phyloP scores from a whole-genome alignment of 2,329 filamentous ascomycete species.

The Microcyclospora tardicrescens region DNA sequence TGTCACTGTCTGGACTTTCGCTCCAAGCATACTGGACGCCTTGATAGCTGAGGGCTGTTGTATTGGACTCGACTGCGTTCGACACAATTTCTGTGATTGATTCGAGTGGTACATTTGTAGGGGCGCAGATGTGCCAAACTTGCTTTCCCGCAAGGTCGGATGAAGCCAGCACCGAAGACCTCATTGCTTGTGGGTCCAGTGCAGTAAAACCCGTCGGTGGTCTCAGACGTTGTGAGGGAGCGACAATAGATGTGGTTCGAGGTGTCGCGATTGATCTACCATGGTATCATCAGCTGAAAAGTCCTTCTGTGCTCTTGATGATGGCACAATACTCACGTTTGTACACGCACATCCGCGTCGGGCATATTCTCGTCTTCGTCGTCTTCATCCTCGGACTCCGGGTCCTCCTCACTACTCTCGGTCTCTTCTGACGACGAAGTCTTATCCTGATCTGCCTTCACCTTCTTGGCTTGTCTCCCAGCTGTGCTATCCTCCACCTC shows the following conservation, averaged over 20 bases:
- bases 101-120: conserved; percentile 54
- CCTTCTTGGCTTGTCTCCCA: conserved; percentile 2
- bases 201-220: not conserved
- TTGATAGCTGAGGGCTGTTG: conserved; percentile 48
- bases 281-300: too few species aligned
- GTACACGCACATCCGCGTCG: not conserved
- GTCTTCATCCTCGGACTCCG: not conserved
- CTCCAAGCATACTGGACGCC: conserved; percentile 44
- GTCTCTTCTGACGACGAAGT: conserved; percentile 4
- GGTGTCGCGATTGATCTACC: not conserved
- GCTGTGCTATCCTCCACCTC: conserved; percentile 1
- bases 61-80: conserved; percentile 40
- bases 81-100: conserved; percentile 53
- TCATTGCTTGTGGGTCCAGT: not conserved
- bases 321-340: too few species aligned
- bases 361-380: conserved; percentile 2
- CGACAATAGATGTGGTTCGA: conserved; percentile 1
- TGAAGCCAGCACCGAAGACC: not conserved
- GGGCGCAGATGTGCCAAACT: conserved; percentile 69
- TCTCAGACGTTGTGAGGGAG: conserved; percentile 5
- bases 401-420: not conserved
- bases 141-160: conserved; percentile 55
- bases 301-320: too few species aligned
- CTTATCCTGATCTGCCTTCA: conserved; percentile 12
- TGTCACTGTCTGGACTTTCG: conserved; percentile 6